phyloP scores from a whole-genome alignment of 192 early-diverging fungal species.

The Podila horticola region DNA sequence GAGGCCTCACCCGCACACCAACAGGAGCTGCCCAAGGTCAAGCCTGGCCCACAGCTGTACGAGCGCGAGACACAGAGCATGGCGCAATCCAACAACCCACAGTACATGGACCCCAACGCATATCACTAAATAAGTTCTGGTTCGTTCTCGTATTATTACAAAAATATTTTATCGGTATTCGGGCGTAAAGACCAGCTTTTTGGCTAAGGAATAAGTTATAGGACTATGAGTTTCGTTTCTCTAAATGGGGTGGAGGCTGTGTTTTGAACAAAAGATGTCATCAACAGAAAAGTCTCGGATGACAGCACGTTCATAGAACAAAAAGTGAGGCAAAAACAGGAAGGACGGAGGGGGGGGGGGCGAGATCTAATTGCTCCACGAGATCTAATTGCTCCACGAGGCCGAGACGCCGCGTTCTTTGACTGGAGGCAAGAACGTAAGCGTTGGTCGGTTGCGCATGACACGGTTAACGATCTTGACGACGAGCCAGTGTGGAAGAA shows the following conservation, averaged over 20 bases:
- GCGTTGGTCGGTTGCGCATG: constrained; percentile 31
- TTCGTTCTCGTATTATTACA: no score
- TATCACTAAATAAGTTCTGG: no score
- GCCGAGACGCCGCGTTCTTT: constrained; percentile 16
- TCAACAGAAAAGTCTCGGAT: no score
- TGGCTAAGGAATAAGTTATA: no score
- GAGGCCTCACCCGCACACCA: background rate
- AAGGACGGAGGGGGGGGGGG: no score
- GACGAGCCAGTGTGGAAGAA: constrained; percentile 13
- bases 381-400: constrained; percentile 9
- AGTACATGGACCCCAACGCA: constrained; percentile 1
- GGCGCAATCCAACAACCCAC: constrained; percentile 20
- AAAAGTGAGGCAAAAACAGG: no score
- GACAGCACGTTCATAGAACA: no score
- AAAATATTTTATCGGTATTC: no score
- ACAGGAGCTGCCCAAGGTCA: background rate
- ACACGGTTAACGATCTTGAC: background rate
- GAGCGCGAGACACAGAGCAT: background rate
- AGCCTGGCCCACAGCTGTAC: constrained; percentile 27
- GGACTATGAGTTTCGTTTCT: no score
- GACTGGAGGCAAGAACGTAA: constrained; percentile 24
- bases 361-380: background rate
- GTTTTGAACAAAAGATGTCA: no score
- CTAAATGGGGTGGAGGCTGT: no score
- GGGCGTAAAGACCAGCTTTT: no score